Evolutionary conservation across 176 grass and related monocot species (phyloP).

Genomic region (Thinopyrum elongatum): DNA sequence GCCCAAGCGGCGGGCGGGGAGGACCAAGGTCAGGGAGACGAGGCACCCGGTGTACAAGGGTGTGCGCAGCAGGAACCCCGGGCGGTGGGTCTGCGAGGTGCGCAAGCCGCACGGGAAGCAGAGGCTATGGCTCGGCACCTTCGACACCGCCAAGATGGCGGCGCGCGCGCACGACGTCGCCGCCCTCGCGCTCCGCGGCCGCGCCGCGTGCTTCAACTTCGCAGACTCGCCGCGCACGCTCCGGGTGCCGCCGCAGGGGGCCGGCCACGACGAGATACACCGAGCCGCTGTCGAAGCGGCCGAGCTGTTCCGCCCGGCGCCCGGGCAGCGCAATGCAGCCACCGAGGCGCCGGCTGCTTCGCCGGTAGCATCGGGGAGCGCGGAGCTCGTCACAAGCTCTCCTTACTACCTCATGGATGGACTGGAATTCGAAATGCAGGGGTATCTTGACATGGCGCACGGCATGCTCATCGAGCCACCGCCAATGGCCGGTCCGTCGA

Average conservation of each 20-base stretch:
- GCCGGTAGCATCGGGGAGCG: not conserved
- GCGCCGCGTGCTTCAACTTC: conserved; percentile 78
- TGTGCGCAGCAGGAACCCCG: conserved; percentile 64
- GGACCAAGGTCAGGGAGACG: conserved; percentile 93
- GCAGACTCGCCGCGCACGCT: conserved; percentile 60
- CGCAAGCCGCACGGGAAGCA: conserved; percentile 61
- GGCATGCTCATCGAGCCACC: conserved; percentile 74
- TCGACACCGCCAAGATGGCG: conserved; percentile 84
- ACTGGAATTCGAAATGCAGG: conserved; percentile 57
- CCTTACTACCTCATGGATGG: conserved; percentile 34
- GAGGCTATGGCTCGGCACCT: conserved; percentile 77
- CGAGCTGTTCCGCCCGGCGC: conserved; percentile 43
- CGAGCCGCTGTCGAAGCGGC: conserved; percentile 56
- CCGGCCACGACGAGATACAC: conserved; percentile 52
- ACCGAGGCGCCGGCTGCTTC: not conserved
- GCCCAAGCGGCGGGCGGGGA: conserved; percentile 66
- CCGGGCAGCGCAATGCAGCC: not conserved
- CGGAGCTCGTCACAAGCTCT: not conserved
- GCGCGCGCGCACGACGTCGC: conserved; percentile 86
- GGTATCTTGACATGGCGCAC: conserved; percentile 66
- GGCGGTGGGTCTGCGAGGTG: conserved; percentile 91
- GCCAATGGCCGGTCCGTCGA: not conserved
- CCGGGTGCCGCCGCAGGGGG: conserved; percentile 39
- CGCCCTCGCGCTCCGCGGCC: conserved; percentile 62
- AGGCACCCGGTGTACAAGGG: conserved; percentile 88